A percentile compares a stretch with the other conserved stretches of the same genome.
Conservation (phyloP, 2,329 filamentous ascomycete genomes). For the Nothophoma quercina region DNA sequence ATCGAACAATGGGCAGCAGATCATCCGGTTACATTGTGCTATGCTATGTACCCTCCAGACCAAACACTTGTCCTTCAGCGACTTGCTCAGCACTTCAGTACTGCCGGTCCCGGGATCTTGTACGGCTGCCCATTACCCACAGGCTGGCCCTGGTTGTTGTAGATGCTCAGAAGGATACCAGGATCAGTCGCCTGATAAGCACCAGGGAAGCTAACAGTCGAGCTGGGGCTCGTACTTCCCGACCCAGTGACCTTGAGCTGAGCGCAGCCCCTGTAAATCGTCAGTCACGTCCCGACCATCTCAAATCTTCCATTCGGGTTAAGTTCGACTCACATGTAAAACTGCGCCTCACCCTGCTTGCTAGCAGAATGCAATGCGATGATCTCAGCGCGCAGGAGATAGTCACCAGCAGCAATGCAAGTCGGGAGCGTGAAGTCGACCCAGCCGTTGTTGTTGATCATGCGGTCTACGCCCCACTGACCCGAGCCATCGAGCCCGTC, state of each 20-base stretch:
- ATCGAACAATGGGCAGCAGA: no score
- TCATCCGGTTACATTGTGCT: no score
- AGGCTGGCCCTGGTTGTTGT: conserved; percentile 29
- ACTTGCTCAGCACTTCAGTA: conserved; percentile 56
- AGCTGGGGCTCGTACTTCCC: conserved; percentile 23
- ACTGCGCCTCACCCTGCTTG: conserved; percentile 49
- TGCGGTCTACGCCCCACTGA: conserved; percentile 59
- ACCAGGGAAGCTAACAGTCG: conserved; percentile 42
- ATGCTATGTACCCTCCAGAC: no score
- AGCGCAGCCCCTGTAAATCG: conserved; percentile 41
- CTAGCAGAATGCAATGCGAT: conserved; percentile 53
- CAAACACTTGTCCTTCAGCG: no score
- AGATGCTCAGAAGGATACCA: conserved; percentile 44
- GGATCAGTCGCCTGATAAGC: conserved; percentile 42
- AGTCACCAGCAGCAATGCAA: conserved; percentile 49
- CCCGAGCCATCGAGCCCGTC: conserved; percentile 50
- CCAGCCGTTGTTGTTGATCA: conserved; percentile 58
- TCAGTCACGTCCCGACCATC: not conserved
- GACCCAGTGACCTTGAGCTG: conserved; percentile 43
- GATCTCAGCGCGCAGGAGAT: conserved; percentile 54
- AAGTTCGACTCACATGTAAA: conserved; percentile 45
- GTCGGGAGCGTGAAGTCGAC: conserved; percentile 50
- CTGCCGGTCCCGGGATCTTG: conserved; percentile 57
- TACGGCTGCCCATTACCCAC: conserved; percentile 47
- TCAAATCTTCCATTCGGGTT: not conserved